phyloP scores from a whole-genome alignment of 2,329 filamentous ascomycete genomes.

The Aspergillus tamarii region DNA sequence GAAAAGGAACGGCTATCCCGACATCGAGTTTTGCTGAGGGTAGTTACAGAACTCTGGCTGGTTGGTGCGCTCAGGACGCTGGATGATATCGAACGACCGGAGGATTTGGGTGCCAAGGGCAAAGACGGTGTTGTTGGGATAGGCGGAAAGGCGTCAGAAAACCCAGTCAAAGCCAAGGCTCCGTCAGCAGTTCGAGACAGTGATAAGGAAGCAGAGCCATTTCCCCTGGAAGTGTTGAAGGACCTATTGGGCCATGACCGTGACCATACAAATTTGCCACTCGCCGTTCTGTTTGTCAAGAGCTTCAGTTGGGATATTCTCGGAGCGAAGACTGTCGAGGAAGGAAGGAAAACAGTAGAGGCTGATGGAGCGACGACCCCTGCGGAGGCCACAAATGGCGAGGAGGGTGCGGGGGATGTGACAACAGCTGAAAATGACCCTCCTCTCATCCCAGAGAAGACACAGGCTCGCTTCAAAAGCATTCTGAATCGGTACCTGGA shows the following conservation, averaged over 20 bases:
- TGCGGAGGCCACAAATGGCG: constrained; percentile 50
- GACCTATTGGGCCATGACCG: constrained; percentile 92
- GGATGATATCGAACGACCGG: constrained; percentile 67
- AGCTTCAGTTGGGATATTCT: constrained; percentile 95
- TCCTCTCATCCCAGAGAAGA: constrained; percentile 73
- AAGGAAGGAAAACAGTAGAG: constrained; percentile 81
- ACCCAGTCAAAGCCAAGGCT: constrained; percentile 64
- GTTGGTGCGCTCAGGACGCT: constrained; percentile 84
- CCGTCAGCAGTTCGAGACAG: constrained; percentile 61
- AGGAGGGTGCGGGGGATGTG: constrained; percentile 48
- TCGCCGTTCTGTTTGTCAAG: constrained; percentile 95
- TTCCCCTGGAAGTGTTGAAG: constrained; percentile 96
- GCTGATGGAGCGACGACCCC: constrained; percentile 71
- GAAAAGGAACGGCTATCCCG: constrained; percentile 90
- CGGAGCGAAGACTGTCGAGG: constrained; percentile 72
- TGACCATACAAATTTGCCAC: constrained; percentile 85
- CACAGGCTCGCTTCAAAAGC: constrained; percentile 83
- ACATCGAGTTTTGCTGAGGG: constrained; percentile 81
- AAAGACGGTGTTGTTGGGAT: constrained; percentile 56
- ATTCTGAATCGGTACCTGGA: constrained; percentile 88
- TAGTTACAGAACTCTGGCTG: constrained; percentile 95
- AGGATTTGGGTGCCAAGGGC: constrained; percentile 59
- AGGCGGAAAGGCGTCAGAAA: constrained; percentile 54
- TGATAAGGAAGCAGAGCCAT: constrained; percentile 77
- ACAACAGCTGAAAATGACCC: constrained; percentile 63